Conservation (phyloP, 306 rosid species). For the Dalbergia cochinchinensis region DNA sequence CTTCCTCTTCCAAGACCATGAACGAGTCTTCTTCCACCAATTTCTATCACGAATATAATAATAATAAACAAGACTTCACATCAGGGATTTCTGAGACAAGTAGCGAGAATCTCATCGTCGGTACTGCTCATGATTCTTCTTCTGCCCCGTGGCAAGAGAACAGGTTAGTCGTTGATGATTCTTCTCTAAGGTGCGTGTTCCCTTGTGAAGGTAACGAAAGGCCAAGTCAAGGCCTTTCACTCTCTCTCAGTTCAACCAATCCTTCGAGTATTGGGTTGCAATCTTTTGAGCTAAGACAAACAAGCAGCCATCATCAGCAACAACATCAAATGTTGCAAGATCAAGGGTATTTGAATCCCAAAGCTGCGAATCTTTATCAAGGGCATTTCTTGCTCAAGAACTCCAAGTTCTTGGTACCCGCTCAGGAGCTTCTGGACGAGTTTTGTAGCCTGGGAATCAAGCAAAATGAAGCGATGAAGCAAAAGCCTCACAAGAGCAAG, state of each 20-base stretch:
- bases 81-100: slow-evolving; percentile 58
- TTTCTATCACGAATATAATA: slow-evolving; percentile 44
- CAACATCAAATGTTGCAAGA: slow-evolving; percentile 23
- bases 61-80: slow-evolving; percentile 52
- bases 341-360: slow-evolving; percentile 9
- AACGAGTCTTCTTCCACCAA: slow-evolving; percentile 40
- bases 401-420: slow-evolving; percentile 63
- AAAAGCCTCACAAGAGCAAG: slow-evolving; percentile 57
- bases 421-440: slow-evolving; percentile 76
- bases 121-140: slow-evolving; percentile 37
- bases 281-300: slow-evolving; percentile 68
- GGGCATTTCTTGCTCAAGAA: slow-evolving; percentile 57
- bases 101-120: slow-evolving; percentile 51
- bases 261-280: slow-evolving; percentile 74
- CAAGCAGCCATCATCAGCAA: slow-evolving; percentile 39
- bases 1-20: slow-evolving; percentile 57
- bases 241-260: slow-evolving; percentile 66
- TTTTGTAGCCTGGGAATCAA: slow-evolving; percentile 76
- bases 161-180: slow-evolving; percentile 63
- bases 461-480: slow-evolving; percentile 57
- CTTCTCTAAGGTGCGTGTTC: slow-evolving; percentile 76
- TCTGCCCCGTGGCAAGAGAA: slow-evolving; percentile 53
- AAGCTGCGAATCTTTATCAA: slow-evolving; percentile 44
- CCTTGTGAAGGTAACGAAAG: slow-evolving; percentile 87
- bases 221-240: slow-evolving; percentile 93